These are phyloP conservation scores for Phytopythium kandeliae DNA, from an alignment of 352 stramenopile genomes.

Conservation along the genomic window DNA sequence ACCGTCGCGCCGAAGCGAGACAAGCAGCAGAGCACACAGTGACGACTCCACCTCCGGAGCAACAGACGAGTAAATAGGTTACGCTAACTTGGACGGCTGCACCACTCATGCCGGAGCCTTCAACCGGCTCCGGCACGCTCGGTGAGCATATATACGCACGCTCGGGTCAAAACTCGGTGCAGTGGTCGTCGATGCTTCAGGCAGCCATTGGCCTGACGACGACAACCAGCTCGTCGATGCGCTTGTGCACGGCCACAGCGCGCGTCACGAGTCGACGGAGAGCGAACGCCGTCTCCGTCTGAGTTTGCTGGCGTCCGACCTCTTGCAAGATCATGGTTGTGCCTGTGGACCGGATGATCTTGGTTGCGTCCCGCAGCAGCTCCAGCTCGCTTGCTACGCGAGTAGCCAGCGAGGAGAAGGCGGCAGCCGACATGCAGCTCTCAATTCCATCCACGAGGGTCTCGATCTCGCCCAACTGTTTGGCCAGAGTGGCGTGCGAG, in stretches of 20 bases:
- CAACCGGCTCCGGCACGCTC: background rate
- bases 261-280: conserved; percentile 50
- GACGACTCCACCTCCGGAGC: too few species aligned
- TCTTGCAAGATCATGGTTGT: conserved; percentile 55
- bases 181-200: conserved; percentile 6
- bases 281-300: conserved; percentile 32
- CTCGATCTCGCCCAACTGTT: conserved; percentile 56
- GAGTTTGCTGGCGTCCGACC: conserved; percentile 33
- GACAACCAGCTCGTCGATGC: conserved; percentile 38
- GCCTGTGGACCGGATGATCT: conserved; percentile 62
- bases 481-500: conserved; percentile 27
- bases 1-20: too few species aligned
- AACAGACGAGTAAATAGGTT: conserved; percentile 7
- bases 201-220: conserved; percentile 13
- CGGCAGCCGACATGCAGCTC: conserved; percentile 22
- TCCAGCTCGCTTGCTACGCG: conserved; percentile 49
- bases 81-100: background rate
- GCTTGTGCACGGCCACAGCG: conserved; percentile 38
- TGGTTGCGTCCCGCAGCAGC: conserved; percentile 43
- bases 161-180: background rate
- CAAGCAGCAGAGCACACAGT: too few species aligned
- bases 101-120: background rate
- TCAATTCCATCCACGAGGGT: conserved; percentile 53
- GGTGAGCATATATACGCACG: conserved; percentile 13
- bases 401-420: conserved; percentile 33